Evolutionary conservation across 1,284 basidiomycete genomes (phyloP), one percentile per base, ranked within the genome.

Genomic region (Naganishia cerealis): DNA sequence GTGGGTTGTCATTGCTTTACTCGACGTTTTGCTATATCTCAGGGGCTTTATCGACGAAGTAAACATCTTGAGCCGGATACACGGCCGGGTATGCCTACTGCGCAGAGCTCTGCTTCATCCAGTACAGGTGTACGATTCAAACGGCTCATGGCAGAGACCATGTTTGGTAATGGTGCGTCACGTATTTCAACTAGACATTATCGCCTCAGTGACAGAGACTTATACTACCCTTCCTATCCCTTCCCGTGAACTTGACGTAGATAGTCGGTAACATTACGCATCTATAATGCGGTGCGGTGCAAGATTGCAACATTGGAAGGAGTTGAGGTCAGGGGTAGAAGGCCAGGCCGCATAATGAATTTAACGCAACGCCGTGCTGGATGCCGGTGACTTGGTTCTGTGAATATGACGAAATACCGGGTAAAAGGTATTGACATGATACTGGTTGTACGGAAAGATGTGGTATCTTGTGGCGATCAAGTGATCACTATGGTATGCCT

Each of bases 21-120:
- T 33, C 15, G 15, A 15, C 39, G 29, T 56, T 36, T 2, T 36
- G 26, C 29, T 13, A 13, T 3, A n/a, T 26, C 16, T 12, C 57
- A 70, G 68, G 65, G 57, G 18, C 36, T 70, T 16, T 66, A 66
- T 24, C 40, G 58, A 21, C 65, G 68, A 18, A 70, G 68, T 39
- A 63, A 61, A 65, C 65, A 70, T 36, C 36, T 67, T 8, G 68
- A 70, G 39, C 67, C 67, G 4, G 61, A 65, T 43, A 7, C 50
- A 5, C 21, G 50, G n/a, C 50, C 61, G 7, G 61, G 61, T 18
- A 36, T 21, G 13, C 24, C 46, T 12, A 0, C 15, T 43, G 38
- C 50, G 6, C 50, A 53, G 50, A 63, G n/a, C 26, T 63, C 61
- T 9, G 10, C 59, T 10, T 36, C 61, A 16, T 63, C 50, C 0